Evolutionary conservation across 371 early-diverging fungal genomes (phyloP), one percentile per base, ranked within the genome.

Genomic region (Haplosporangium sp.): DNA sequence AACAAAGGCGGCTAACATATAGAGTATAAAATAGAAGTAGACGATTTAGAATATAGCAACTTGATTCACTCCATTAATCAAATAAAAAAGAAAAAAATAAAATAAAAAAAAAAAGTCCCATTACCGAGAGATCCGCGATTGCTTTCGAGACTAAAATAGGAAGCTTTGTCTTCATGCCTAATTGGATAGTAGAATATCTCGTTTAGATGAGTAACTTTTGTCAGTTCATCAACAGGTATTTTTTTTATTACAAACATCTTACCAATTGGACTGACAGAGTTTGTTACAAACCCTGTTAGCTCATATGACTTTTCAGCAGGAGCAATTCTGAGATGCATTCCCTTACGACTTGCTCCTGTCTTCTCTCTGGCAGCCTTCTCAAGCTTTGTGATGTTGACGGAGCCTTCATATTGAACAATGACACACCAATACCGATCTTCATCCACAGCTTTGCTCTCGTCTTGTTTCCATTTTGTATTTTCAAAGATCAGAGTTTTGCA

Each of bases 401-500:
- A 78, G 11, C 87, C 87, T 34, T 85, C 85, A 72, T 93, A 93
- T 78, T 89, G 88, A 27, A 89, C 88, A 53, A 88, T 37, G 2
- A 88, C 81, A 62, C 83, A 82, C 69, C 83, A 79, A 60, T 84
- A 79, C 39, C 73, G 81, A 38, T 67, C 64, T 0, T 61, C 70
- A 35, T 65, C 67, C 17, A 65, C n/a, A 20, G 76, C 39, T 7
- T 78, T 71, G 47, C 63, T 38, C 11, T 72, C 69, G 62, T 75
- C 64, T 65, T 86, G 77, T 1, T 79, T 69, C 68, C 79, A 87
- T 42, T 85, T 82, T 56, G 91, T 93, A 83, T 93, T 93, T 68
- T 92, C 92, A 67, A 93, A 83, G 4, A 92, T 69, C 7, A 93
- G 84, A 0, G 90, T 84, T 66, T 93, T 93, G 89, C 92, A 92